A percentile compares a stretch with the other conserved stretches of the same genome.
These are phyloP conservation scores for Botrytis medusae DNA, from an alignment of 2,329 filamentous ascomycete genomes.

Conservation along the genomic window DNA sequence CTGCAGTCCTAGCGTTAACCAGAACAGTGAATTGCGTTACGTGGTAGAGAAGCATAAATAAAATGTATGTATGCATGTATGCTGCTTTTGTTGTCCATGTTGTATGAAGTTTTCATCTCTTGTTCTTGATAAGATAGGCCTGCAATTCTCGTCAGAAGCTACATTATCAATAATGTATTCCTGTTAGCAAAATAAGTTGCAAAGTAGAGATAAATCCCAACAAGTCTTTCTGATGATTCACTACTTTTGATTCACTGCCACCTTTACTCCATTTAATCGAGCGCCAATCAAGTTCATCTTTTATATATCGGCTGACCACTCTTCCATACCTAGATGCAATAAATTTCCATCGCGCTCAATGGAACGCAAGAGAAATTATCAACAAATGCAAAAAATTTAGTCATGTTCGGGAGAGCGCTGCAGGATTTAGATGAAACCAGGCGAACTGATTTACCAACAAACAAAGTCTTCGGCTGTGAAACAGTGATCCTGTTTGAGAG, in stretches of 20 bases:
- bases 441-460: not conserved
- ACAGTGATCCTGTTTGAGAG: constrained; percentile 4
- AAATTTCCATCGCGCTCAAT: no score
- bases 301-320: no score
- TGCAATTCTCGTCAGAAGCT: not conserved
- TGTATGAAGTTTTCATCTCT: not conserved
- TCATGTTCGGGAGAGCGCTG: not conserved
- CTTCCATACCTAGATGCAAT: no score
- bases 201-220: not conserved
- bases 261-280: no score
- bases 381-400: not conserved
- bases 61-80: no score
- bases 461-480: not conserved
- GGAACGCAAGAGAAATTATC: not conserved
- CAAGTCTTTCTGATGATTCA: not conserved
- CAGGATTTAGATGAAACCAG: not conserved
- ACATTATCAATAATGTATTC: not conserved
- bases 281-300: no score
- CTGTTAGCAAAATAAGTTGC: not conserved
- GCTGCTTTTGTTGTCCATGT: no score
- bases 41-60: no score
- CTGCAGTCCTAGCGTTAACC: no score
- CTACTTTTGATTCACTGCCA: no score
- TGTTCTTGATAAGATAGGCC: not conserved
- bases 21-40: no score